Conservation (phyloP, 805 yeast species). For the Saccharomyces jurei region DNA sequence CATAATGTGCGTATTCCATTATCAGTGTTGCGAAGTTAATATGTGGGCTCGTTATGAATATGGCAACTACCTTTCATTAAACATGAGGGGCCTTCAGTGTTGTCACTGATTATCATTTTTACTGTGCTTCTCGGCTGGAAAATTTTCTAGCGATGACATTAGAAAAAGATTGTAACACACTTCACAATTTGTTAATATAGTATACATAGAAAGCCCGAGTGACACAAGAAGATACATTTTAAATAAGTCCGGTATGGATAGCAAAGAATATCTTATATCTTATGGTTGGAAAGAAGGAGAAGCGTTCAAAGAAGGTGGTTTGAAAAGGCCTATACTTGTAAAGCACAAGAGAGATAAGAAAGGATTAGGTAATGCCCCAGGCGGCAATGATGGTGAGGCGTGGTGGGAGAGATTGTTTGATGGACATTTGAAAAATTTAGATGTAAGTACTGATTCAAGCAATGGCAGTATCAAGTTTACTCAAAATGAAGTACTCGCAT, state of each 20-base stretch:
- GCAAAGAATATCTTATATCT: constrained; percentile 59
- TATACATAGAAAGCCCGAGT: neutral
- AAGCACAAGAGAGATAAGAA: constrained; percentile 84
- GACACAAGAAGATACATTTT: neutral
- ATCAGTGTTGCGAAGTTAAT: neutral
- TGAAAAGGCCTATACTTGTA: constrained; percentile 78
- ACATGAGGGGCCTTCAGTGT: neutral
- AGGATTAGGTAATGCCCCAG: constrained; percentile 74
- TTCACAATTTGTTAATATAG: neutral
- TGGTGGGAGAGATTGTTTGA: constrained; percentile 98
- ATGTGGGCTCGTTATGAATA: neutral
- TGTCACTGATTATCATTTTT: neutral
- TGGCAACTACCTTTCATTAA: neutral
- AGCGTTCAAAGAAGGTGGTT: constrained; percentile 70
- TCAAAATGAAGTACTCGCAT: constrained; percentile 42
- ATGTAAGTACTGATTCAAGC: constrained; percentile 36
- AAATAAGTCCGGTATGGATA: constrained; percentile 48
- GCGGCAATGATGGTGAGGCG: constrained; percentile 64
- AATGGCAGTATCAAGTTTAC: constrained; percentile 41
- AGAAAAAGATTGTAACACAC: neutral
- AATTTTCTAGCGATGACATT: neutral
- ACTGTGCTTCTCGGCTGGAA: neutral
- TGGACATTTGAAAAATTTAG: constrained; percentile 77
- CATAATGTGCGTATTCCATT: neutral
- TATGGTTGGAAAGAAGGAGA: constrained; percentile 94